Conservation (phyloP, 2,329 filamentous ascomycete genomes). For the Colletotrichum nymphaeae region DNA sequence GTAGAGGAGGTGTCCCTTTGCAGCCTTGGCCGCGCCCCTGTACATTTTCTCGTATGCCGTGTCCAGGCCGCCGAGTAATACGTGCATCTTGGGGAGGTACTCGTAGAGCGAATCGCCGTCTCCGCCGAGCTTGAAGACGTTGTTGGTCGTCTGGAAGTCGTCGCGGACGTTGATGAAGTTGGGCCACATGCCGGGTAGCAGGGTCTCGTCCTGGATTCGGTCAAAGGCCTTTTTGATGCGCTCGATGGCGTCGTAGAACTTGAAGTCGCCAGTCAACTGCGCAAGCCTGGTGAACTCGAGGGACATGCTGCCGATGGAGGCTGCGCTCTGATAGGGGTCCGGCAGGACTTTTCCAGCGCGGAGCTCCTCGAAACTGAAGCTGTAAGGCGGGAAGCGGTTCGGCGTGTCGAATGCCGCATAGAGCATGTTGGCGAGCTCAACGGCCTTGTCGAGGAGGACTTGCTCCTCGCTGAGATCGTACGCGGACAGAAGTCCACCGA, state of each 20-base stretch:
- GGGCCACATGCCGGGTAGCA: constrained; percentile 80
- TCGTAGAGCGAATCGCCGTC: constrained; percentile 56
- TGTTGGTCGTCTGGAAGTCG: constrained; percentile 51
- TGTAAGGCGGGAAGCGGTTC: constrained; percentile 69
- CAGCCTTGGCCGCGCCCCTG: constrained; percentile 64
- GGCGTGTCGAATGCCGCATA: constrained; percentile 76
- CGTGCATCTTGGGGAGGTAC: constrained; percentile 57
- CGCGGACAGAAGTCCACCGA: constrained; percentile 76
- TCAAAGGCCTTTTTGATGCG: constrained; percentile 76
- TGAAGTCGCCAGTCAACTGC: constrained; percentile 77
- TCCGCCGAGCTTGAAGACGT: constrained; percentile 51
- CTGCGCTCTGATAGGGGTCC: constrained; percentile 50
- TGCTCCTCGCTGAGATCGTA: constrained; percentile 72
- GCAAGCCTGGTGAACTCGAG: constrained; percentile 80
- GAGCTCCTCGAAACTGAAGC: constrained; percentile 33
- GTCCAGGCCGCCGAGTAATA: constrained; percentile 68
- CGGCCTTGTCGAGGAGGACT: constrained; percentile 70
- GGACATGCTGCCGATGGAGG: constrained; percentile 71
- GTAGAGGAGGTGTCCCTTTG: constrained; percentile 69
- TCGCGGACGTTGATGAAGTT: constrained; percentile 68
- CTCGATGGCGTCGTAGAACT: constrained; percentile 80
- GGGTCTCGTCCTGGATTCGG: constrained; percentile 72
- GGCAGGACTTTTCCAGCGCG: constrained; percentile 27
- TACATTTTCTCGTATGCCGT: constrained; percentile 68
- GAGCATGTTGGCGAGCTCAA: constrained; percentile 72